Base-by-base conservation (phyloP, 169 alveolate species). In the Plasmodium knowlesi region DNA sequence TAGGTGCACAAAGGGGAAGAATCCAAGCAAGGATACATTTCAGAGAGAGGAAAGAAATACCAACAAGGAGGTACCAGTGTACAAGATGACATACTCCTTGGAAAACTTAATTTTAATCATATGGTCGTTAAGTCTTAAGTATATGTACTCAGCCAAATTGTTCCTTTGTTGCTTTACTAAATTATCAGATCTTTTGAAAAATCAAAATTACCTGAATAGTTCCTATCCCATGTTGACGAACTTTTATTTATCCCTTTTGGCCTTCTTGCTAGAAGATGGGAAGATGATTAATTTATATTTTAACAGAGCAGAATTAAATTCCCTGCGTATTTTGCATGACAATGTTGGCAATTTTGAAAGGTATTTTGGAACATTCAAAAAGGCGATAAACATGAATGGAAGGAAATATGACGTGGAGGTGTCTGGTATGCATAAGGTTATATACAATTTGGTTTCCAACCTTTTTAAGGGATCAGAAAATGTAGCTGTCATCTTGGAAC, bases 81-180 rank as follows among this genome's bases (percentile, higher is more conserved):
- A 34, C 50, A 89, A n/a, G 10, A 61, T 28, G 34, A 61, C 34
- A 50, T 89, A 16, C 50, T 30, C 94, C 34, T 67, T 79, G n/a
- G 85, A 80, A 4, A 67, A 89, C 71, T 22, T 89, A 1, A 71
- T 82, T 91, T 32, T 91, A 91, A 28, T 72, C 25, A 25, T 73
- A 5, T 91, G 95, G 95, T 91, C 95, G 19, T 37, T 91, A 28
- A 70, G 95, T 82, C 85, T 81, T 67, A 91, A 91, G 39, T 73
- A 82, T 67, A 91, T 91, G 28, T 91, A 91, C 61, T 82, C 92
- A 53, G 95, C 95, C 50, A 53, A 91, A 82, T 82, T 91, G 61
- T 71, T 91, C 73, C 67, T 91, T 19, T 82, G 39, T 6, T 71
- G 54, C 54, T 91, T 81, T 71, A 71, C 76, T 39, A n/a, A 91